Conservation (phyloP, 2,329 filamentous ascomycete species). For the Aspergillus viridinutans region DNA sequence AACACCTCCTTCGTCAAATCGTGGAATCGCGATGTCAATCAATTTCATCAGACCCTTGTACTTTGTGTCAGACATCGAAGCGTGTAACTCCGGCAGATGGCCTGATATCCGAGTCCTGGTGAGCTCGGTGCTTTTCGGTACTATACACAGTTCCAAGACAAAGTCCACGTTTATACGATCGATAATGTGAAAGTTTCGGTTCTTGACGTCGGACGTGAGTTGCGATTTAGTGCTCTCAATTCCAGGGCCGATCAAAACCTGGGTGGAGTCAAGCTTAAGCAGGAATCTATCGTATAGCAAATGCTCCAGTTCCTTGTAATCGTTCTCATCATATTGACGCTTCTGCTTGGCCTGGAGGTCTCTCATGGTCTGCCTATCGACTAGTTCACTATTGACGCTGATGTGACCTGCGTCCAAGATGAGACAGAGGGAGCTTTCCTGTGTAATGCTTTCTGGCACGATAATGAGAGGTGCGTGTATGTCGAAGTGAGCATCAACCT, state of each 20-base stretch:
- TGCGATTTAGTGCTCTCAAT: slow-evolving; percentile 86
- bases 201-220: slow-evolving; percentile 62
- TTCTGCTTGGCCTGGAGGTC: slow-evolving; percentile 89
- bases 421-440: slow-evolving; percentile 74
- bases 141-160: slow-evolving; percentile 88
- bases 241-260: slow-evolving; percentile 90
- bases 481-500: slow-evolving; percentile 92
- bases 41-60: slow-evolving; percentile 97
- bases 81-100: slow-evolving; percentile 86
- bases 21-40: slow-evolving; percentile 91
- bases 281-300: slow-evolving; percentile 98
- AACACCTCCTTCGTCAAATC: slow-evolving; percentile 57
- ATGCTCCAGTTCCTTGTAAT: slow-evolving; percentile 80
- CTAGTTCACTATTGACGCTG: slow-evolving; percentile 87
- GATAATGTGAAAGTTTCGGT: slow-evolving; percentile 78
- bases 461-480: slow-evolving; percentile 95
- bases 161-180: slow-evolving; percentile 98
- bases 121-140: slow-evolving; percentile 91
- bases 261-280: slow-evolving; percentile 88
- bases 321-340: slow-evolving; percentile 80
- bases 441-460: slow-evolving; percentile 85
- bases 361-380: slow-evolving; percentile 83
- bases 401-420: slow-evolving; percentile 96
- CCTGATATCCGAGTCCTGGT: slow-evolving; percentile 90
- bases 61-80: slow-evolving; percentile 86